Conservation (phyloP, 805 yeast genomes). For the Debaryomyces hansenii region DNA sequence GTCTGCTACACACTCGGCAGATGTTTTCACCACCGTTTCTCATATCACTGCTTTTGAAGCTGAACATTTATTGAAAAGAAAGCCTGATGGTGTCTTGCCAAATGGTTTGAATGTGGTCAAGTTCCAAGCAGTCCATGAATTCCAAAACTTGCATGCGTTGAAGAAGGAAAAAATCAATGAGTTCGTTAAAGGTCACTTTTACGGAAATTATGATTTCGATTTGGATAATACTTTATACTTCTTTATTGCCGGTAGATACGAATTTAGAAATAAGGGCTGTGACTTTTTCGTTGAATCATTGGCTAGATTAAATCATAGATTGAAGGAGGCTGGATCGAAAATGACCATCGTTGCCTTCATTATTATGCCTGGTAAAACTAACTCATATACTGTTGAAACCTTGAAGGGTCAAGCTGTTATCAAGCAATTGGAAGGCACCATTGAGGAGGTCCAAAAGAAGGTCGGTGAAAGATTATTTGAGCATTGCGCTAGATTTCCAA, state of each 20-base stretch:
- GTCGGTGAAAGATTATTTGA: slow-evolving; percentile 89
- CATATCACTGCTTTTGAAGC: slow-evolving; percentile 96
- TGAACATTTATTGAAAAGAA: slow-evolving; percentile 88
- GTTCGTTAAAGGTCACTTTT: slow-evolving; percentile 94
- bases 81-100: slow-evolving; percentile 97
- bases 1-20: slow-evolving; percentile 93
- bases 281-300: slow-evolving; percentile 91
- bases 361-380: slow-evolving; percentile 95
- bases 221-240: slow-evolving; percentile 91
- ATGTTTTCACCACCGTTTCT: slow-evolving; percentile 95
- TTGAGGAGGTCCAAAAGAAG: slow-evolving; percentile 79
- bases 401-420: slow-evolving; percentile 95
- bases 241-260: slow-evolving; percentile 96
- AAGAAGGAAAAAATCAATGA: slow-evolving; percentile 91
- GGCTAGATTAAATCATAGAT: slow-evolving; percentile 85
- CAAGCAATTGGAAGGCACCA: slow-evolving; percentile 84
- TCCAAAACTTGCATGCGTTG: slow-evolving; percentile 92
- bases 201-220: slow-evolving; percentile 94
- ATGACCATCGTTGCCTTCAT: slow-evolving; percentile 95
- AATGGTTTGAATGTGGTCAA: slow-evolving; percentile 94
- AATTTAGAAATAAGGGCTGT: slow-evolving; percentile 94
- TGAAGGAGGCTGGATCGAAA: slow-evolving; percentile 78
- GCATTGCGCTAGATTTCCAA: slow-evolving; percentile 72
- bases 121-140: slow-evolving; percentile 96
- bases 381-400: slow-evolving; percentile 94